Percentiles rank a stretch among this genome's conserved stretches.
phyloP scores from a whole-genome alignment of 805 yeast species.

The Barnettozyma vustinii region DNA sequence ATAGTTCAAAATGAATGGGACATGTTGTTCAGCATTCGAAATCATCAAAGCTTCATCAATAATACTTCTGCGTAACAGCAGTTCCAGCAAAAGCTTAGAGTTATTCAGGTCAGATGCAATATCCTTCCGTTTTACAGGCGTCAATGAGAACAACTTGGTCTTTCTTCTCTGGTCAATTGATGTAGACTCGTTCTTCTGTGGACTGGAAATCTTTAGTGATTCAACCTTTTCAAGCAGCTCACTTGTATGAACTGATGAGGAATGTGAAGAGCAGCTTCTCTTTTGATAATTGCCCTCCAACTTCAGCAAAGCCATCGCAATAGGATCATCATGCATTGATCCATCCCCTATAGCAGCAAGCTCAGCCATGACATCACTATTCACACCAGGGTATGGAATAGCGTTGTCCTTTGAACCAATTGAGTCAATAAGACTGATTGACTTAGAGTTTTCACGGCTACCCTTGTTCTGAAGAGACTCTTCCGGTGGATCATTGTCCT shows the following conservation, averaged over 20 bases:
- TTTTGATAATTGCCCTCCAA: slow-evolving; percentile 61
- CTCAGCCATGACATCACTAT: slow-evolving; percentile 60
- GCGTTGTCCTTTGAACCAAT: slow-evolving; percentile 17
- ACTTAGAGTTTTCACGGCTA: slow-evolving; percentile 1
- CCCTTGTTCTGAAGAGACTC: not conserved
- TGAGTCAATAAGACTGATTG: slow-evolving; percentile 9
- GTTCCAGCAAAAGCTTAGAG: slow-evolving; percentile 35
- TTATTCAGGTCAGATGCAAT: slow-evolving; percentile 19
- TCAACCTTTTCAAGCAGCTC: slow-evolving; percentile 16
- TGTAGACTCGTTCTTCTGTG: slow-evolving; percentile 24
- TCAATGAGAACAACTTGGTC: slow-evolving; percentile 30
- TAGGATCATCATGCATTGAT: slow-evolving; percentile 59
- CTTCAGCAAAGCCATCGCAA: slow-evolving; percentile 67
- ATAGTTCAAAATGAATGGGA: slow-evolving; percentile 76
- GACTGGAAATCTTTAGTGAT: slow-evolving; percentile 15
- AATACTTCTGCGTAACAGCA: slow-evolving; percentile 26
- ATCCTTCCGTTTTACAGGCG: slow-evolving; percentile 27
- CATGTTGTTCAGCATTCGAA: slow-evolving; percentile 46
- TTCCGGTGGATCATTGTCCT: slow-evolving; percentile 3
- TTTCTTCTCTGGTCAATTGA: slow-evolving; percentile 35
- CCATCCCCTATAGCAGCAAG: slow-evolving; percentile 86
- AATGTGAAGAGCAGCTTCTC: slow-evolving; percentile 5
- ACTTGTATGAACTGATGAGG: slow-evolving; percentile 19
- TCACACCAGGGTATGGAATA: slow-evolving; percentile 40
- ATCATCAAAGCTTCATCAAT: slow-evolving; percentile 19